A percentile compares a stretch with the other conserved stretches of the same genome.
Conservation (phyloP, 495 filamentous ascomycete species). For the Penicillium malachiteum region DNA sequence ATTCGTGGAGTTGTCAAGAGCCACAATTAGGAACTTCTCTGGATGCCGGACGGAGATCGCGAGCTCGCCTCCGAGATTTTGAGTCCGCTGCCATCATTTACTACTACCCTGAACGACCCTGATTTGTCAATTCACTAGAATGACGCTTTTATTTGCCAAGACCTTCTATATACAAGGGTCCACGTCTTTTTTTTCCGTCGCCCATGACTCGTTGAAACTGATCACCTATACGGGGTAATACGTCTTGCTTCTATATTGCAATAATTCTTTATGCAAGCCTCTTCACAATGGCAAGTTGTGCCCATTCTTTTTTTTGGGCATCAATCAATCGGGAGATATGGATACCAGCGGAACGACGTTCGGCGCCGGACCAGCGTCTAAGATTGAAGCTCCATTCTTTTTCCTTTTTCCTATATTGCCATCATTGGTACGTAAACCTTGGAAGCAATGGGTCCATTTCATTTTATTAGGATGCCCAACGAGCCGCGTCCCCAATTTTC, state of each 20-base stretch:
- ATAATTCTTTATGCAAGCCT: not conserved
- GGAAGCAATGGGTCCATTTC: too few relatives aligned
- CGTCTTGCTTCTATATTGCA: not conserved
- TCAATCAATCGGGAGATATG: constrained; percentile 1
- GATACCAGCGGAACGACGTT: not conserved
- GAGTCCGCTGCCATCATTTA: constrained; percentile 12
- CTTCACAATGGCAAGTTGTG: not conserved
- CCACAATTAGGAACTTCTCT: constrained; percentile 3
- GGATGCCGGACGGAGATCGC: constrained; percentile 9
- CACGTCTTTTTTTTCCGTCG: not conserved
- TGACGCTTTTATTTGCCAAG: not conserved
- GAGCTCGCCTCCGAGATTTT: constrained; percentile 6
- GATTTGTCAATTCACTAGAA: constrained; percentile 4
- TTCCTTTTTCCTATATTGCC: constrained; percentile 1
- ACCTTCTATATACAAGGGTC: not conserved
- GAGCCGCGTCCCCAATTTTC: constrained; percentile 4
- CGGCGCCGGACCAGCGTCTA: constrained; percentile 7
- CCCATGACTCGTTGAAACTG: constrained; percentile 1
- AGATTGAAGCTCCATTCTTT: constrained; percentile 6
- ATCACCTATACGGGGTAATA: not conserved
- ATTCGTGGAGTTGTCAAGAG: constrained; percentile 12
- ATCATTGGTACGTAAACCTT: constrained; percentile 1
- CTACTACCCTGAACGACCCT: constrained; percentile 24
- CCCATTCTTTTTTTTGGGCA: not conserved
- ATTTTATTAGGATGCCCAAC: constrained; percentile 11